These are phyloP conservation scores for Nidularia sp. DNA, from an alignment of 768 basidiomycete genomes.

Conservation along the genomic window DNA sequence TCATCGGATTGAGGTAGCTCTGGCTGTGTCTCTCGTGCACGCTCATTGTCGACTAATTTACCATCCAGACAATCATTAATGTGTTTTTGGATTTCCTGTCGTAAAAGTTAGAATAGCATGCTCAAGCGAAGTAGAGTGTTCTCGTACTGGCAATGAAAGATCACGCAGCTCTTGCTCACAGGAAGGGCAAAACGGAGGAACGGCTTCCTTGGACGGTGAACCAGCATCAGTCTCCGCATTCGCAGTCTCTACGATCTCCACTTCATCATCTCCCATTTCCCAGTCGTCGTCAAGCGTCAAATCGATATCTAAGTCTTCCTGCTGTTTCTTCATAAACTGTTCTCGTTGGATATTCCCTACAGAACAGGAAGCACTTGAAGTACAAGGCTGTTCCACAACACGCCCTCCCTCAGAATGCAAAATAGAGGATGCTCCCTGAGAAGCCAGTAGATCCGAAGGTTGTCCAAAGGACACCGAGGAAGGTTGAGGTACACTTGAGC, in stretches of 20 bases:
- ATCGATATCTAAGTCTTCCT: slow-evolving; percentile 18
- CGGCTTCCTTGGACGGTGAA: not conserved
- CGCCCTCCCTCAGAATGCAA: no score
- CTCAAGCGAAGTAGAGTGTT: no score
- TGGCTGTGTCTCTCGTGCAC: no score
- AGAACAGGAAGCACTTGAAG: no score
- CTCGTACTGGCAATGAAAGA: slow-evolving; percentile 5
- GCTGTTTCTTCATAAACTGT: not conserved
- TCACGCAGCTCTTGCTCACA: slow-evolving; percentile 18
- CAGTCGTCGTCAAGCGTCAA: slow-evolving; percentile 46
- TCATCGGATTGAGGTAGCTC: no score
- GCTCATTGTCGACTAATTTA: no score
- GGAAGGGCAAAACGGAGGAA: slow-evolving; percentile 17
- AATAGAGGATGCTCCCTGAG: no score
- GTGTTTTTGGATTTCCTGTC: not conserved
- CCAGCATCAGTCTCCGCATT: slow-evolving; percentile 14
- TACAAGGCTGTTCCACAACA: no score
- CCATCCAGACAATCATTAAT: slow-evolving; percentile 3
- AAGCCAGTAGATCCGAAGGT: no score
- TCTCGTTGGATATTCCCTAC: no score
- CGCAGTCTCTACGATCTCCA: slow-evolving; percentile 10
- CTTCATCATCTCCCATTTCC: slow-evolving; percentile 71
- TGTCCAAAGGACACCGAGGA: no score
- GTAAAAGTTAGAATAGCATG: not conserved
- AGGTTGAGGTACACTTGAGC: no score